These are phyloP conservation scores for Chaetomium olivaceum DNA, from an alignment of 2,329 filamentous ascomycete species.

Conservation along the genomic window DNA sequence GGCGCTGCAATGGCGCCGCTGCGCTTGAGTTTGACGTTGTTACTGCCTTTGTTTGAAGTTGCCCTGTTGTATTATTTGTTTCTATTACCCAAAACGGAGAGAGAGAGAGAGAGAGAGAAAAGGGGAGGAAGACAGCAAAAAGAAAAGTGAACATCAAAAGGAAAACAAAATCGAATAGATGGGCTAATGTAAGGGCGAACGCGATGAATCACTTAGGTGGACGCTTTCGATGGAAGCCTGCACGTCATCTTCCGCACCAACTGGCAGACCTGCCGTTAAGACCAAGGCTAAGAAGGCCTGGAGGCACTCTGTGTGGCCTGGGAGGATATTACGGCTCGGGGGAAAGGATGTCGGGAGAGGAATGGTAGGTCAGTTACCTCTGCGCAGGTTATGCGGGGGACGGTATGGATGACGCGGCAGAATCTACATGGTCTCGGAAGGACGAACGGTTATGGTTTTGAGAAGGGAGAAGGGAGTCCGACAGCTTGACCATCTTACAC, in stretches of 20 bases:
- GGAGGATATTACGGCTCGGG: not conserved
- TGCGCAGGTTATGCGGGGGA: not conserved
- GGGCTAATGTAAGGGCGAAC: slow-evolving; percentile 23
- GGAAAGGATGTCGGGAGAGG: slow-evolving; percentile 1
- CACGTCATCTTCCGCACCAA: slow-evolving; percentile 34
- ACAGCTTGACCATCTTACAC: not conserved
- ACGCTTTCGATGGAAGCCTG: slow-evolving; percentile 35
- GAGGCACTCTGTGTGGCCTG: not conserved
- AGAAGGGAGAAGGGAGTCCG: not conserved
- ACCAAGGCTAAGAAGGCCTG: too few relatives aligned
- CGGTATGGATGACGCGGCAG: not conserved
- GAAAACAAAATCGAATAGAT: slow-evolving; percentile 16
- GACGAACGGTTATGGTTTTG: not conserved
- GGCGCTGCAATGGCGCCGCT: slow-evolving; percentile 26
- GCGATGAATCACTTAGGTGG: slow-evolving; percentile 28
- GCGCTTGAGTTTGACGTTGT: slow-evolving; percentile 8
- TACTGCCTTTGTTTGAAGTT: not conserved
- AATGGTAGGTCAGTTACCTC: not conserved
- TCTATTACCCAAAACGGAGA: not conserved
- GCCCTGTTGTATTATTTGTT: not conserved
- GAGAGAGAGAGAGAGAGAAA: not conserved
- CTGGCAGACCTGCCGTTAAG: slow-evolving; percentile 28
- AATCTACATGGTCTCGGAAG: not conserved
- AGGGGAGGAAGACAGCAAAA: not conserved
- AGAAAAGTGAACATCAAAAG: not conserved